These are phyloP conservation scores for Cutaneotrichosporon dermatis DNA, from an alignment of 1,284 basidiomycete genomes.

Conservation along the genomic window DNA sequence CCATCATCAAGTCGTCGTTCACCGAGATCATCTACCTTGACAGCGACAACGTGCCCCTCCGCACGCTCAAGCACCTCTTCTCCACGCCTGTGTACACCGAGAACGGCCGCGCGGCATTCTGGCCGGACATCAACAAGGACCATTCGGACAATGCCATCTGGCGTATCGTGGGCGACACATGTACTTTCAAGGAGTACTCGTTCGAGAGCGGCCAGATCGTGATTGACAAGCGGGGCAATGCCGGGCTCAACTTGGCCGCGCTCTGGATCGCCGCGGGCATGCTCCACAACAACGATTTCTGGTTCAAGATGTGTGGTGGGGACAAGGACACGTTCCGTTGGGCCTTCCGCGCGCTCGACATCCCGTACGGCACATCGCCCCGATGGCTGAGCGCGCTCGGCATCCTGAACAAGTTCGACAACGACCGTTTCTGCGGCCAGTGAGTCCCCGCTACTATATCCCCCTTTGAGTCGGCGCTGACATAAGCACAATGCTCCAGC, in stretches of 20 bases:
- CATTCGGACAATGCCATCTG: constrained; percentile 53
- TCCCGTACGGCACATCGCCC: constrained; percentile 45
- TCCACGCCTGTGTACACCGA: constrained; percentile 40
- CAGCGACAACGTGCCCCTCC: constrained; percentile 50
- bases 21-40: constrained; percentile 50
- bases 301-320: constrained; percentile 51
- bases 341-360: constrained; percentile 49
- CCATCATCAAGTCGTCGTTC: constrained; percentile 50
- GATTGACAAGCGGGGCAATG: constrained; percentile 51
- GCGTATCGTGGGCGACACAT: constrained; percentile 50
- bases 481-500: constrained; percentile 36
- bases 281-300: constrained; percentile 46
- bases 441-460: background rate
- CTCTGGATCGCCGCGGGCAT: constrained; percentile 47
- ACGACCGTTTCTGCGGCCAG: constrained; percentile 50
- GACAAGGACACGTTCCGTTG: constrained; percentile 52
- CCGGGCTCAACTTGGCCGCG: constrained; percentile 51
- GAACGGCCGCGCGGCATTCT: constrained; percentile 50
- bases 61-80: constrained; percentile 50
- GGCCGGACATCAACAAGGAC: constrained; percentile 53
- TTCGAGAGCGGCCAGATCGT: constrained; percentile 52
- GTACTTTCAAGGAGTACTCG: constrained; percentile 43
- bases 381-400: constrained; percentile 50
- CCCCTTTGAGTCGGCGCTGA: background rate
- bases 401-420: constrained; percentile 22